These are phyloP conservation scores for Nigrospora osmanthi DNA, from an alignment of 2,329 filamentous ascomycete genomes.

Conservation along the genomic window DNA sequence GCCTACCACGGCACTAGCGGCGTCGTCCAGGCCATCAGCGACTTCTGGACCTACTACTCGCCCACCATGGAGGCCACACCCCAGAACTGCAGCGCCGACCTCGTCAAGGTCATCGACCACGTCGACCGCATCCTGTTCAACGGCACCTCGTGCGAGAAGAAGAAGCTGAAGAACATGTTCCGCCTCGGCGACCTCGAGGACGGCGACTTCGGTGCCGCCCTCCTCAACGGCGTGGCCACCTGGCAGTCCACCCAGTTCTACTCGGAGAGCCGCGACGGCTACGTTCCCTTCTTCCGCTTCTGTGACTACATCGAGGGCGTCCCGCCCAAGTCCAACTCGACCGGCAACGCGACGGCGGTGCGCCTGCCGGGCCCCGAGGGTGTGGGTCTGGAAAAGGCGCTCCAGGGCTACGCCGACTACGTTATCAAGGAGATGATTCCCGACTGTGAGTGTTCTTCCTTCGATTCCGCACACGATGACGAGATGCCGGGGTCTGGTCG, in stretches of 20 bases:
- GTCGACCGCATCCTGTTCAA: slow-evolving; percentile 37
- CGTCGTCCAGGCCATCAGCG: slow-evolving; percentile 41
- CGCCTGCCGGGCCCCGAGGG: slow-evolving; percentile 37
- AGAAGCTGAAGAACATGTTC: slow-evolving; percentile 41
- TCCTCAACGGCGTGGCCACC: slow-evolving; percentile 47
- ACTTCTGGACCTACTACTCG: slow-evolving; percentile 49
- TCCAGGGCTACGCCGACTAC: slow-evolving; percentile 44
- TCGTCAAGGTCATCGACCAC: slow-evolving; percentile 41
- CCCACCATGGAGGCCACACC: slow-evolving; percentile 46
- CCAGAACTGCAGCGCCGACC: slow-evolving; percentile 46
- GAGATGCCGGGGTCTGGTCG: no score
- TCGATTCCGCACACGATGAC: no score
- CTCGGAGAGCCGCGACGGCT: slow-evolving; percentile 30
- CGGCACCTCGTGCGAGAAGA: slow-evolving; percentile 28
- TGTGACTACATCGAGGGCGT: slow-evolving; percentile 42
- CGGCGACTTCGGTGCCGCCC: slow-evolving; percentile 38
- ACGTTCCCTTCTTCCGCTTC: slow-evolving; percentile 39
- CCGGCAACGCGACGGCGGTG: slow-evolving; percentile 23
- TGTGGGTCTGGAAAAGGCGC: slow-evolving; percentile 41
- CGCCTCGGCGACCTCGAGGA: slow-evolving; percentile 34
- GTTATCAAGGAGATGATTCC: slow-evolving; percentile 32
- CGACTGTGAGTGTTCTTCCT: slow-evolving; percentile 20
- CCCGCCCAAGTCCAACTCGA: slow-evolving; percentile 28
- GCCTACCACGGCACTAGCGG: slow-evolving; percentile 49
- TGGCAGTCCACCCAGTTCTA: slow-evolving; percentile 49